Conservation (phyloP, 257 asterid genomes). For the Echites panduratus region DNA sequence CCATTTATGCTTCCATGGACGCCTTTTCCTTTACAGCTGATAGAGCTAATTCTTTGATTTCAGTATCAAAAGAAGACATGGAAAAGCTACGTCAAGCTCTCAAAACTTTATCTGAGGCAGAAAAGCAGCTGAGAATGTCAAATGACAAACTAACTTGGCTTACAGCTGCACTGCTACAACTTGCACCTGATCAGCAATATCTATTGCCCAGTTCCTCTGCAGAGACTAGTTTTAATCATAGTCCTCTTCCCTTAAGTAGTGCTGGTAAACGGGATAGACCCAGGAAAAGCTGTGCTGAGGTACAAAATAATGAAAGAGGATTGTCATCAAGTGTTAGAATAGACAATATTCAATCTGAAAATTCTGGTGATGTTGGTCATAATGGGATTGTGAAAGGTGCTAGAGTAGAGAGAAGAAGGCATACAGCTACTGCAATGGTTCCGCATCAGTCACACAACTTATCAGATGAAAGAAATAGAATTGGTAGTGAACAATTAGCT, state of each 20-base stretch:
- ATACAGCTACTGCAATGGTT: constrained; percentile 25
- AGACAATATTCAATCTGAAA: constrained; percentile 37
- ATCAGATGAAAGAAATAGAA: constrained; percentile 30
- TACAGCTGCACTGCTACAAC: constrained; percentile 89
- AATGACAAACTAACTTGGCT: constrained; percentile 90
- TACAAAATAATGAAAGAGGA: constrained; percentile 23
- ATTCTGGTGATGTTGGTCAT: constrained; percentile 32
- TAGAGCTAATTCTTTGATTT: constrained; percentile 12
- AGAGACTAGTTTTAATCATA: constrained; percentile 60
- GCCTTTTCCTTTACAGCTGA: constrained; percentile 8
- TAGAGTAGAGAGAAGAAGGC: constrained; percentile 25
- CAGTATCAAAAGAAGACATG: constrained; percentile 87
- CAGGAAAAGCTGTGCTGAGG: constrained; percentile 51
- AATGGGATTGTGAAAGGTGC: constrained; percentile 29
- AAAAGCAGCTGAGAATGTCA: constrained; percentile 90
- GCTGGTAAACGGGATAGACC: constrained; percentile 38
- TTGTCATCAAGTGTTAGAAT: constrained; percentile 18
- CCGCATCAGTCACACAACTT: constrained; percentile 24
- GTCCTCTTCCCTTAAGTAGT: constrained; percentile 43
- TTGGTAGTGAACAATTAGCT: constrained; percentile 24
- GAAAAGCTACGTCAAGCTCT: constrained; percentile 91
- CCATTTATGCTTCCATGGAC: not conserved
- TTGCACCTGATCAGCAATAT: constrained; percentile 92
- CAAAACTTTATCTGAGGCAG: constrained; percentile 91
- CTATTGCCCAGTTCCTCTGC: constrained; percentile 62